Percentiles rank a stretch among this genome's conserved stretches.
Evolutionary conservation across 805 yeast genomes (phyloP).

Genomic region (baker's yeast (Saccharomyces cerevisiae)): DNA sequence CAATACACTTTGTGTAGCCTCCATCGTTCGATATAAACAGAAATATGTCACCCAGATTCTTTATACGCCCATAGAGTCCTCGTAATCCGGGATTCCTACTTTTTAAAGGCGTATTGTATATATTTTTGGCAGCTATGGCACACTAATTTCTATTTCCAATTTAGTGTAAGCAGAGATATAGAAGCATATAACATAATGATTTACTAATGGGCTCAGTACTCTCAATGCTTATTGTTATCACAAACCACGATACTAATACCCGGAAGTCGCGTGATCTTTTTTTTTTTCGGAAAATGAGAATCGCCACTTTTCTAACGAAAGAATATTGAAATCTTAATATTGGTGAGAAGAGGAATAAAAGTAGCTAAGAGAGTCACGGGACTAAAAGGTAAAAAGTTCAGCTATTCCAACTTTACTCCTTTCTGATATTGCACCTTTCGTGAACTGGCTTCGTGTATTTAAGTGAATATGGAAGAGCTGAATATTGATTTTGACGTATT

Average conservation of each 20-base stretch:
- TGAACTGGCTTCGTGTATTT: background rate
- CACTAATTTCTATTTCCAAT: no score
- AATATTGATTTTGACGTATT: slow-evolving; percentile 25
- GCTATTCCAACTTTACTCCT: background rate
- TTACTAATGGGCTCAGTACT: background rate
- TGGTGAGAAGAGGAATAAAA: background rate
- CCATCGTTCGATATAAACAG: slow-evolving; percentile 78
- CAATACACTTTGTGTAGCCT: slow-evolving; percentile 87
- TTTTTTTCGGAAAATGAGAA: background rate
- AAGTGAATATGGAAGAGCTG: slow-evolving; percentile 24
- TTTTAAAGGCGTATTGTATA: background rate
- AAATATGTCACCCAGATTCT: slow-evolving; percentile 87
- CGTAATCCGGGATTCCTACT: background rate
- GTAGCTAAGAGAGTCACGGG: background rate
- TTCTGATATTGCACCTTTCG: background rate
- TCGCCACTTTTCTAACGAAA: background rate
- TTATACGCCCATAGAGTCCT: slow-evolving; percentile 55
- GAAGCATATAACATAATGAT: background rate
- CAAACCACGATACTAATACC: background rate
- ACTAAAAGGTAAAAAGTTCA: background rate
- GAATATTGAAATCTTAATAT: background rate
- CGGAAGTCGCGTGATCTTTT: background rate
- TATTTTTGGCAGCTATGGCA: background rate
- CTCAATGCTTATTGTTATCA: background rate
- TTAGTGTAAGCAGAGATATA: background rate